Conservation (phyloP, 2,329 filamentous ascomycete species). For the Fusarium begoniae region DNA sequence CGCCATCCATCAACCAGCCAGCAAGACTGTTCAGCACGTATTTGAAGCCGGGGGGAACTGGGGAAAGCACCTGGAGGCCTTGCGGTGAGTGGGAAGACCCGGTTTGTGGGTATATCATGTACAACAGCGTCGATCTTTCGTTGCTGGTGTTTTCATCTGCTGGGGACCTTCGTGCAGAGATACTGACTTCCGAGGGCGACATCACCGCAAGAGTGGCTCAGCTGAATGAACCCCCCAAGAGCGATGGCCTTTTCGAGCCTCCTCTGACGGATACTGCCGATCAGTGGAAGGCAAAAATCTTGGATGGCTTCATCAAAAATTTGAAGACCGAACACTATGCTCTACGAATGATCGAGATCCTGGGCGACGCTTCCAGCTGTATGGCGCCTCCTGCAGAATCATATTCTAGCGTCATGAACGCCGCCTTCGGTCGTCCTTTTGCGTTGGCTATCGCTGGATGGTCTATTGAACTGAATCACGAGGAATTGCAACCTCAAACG, state of each 20-base stretch:
- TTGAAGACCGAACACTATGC: not conserved
- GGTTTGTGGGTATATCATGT: not conserved
- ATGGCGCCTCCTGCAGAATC: not conserved
- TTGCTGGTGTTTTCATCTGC: not conserved
- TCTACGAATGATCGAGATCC: not conserved
- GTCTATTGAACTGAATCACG: not conserved
- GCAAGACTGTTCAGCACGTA: not conserved
- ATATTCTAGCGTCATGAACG: not conserved
- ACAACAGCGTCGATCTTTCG: not conserved
- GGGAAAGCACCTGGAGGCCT: not conserved
- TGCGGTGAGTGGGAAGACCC: not conserved
- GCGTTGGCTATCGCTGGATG: not conserved
- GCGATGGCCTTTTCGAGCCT: not conserved
- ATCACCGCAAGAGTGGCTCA: not conserved
- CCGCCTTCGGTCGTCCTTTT: not conserved
- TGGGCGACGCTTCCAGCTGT: not conserved
- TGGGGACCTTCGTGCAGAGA: not conserved
- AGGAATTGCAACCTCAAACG: not conserved
- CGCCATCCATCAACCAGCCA: not conserved
- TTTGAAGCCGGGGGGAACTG: fast-evolving
- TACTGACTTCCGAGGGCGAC: fast-evolving
- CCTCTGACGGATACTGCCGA: not conserved
- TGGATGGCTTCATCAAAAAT: not conserved
- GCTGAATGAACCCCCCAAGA: not conserved
- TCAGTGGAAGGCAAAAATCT: not conserved